These are phyloP conservation scores for Remersonia thermophila DNA, from an alignment of 2,329 filamentous ascomycete species.

Conservation along the genomic window DNA sequence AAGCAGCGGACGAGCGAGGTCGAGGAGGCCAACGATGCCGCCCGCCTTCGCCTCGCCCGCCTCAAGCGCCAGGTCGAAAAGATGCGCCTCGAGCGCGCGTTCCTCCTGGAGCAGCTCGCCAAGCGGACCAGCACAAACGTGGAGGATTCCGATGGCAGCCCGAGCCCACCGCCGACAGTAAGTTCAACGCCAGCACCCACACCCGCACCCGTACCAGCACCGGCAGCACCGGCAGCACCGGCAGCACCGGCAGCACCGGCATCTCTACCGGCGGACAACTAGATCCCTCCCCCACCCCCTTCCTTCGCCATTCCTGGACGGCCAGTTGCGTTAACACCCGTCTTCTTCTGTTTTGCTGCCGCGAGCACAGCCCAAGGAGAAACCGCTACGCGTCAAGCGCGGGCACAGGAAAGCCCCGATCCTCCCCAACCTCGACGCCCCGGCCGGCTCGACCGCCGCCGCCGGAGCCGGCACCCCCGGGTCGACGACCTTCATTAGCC, in stretches of 20 bases:
- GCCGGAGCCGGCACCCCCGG: conserved; percentile 12
- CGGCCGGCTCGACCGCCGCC: conserved; percentile 14
- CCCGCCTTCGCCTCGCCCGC: conserved; percentile 64
- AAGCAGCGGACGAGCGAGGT: conserved; percentile 86
- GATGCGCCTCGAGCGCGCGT: conserved; percentile 73
- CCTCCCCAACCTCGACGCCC: conserved; percentile 30
- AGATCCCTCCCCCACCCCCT: conserved; percentile 4
- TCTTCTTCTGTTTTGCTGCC: too few species aligned
- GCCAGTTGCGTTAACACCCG: conserved; percentile 6
- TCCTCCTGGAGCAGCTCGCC: conserved; percentile 59
- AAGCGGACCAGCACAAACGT: conserved; percentile 64
- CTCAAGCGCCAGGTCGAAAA: conserved; percentile 82
- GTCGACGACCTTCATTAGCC: conserved; percentile 34
- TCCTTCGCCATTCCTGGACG: conserved; percentile 9
- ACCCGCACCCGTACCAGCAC: too few species aligned
- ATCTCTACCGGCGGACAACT: too few species aligned
- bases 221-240: conserved; percentile 1
- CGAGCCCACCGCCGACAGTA: conserved; percentile 69
- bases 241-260: too few species aligned
- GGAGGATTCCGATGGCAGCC: conserved; percentile 67
- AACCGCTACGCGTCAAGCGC: conserved; percentile 62
- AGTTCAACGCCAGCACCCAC: conserved; percentile 20
- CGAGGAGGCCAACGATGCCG: conserved; percentile 79
- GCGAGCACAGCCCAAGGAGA: conserved; percentile 65
- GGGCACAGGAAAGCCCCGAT: conserved; percentile 52